These are phyloP conservation scores for Sclerotinia minor DNA, from an alignment of 2,329 filamentous ascomycete genomes.

Conservation along the genomic window DNA sequence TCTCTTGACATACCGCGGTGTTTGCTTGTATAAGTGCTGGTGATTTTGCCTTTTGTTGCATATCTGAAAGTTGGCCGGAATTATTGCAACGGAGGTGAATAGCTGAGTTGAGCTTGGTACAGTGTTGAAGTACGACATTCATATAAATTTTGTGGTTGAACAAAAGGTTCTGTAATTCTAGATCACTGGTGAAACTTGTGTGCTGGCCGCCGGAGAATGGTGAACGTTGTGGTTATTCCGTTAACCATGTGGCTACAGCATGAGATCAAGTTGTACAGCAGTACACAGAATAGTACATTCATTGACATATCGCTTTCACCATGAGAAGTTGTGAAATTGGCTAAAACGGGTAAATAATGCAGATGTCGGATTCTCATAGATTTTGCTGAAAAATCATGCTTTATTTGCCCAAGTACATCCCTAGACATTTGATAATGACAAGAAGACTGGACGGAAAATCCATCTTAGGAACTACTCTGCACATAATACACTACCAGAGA, in stretches of 20 bases:
- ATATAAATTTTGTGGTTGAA: neutral
- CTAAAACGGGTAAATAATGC: constrained; percentile 5
- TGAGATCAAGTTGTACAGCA: constrained; percentile 3
- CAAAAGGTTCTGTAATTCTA: constrained; percentile 2
- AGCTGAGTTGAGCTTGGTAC: constrained; percentile 10
- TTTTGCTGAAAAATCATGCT: neutral
- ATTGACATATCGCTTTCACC: constrained; percentile 4
- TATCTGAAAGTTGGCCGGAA: constrained; percentile 22
- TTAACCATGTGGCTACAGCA: constrained; percentile 10
- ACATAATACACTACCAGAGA: neutral
- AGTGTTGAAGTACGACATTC: constrained; percentile 6
- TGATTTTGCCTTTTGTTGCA: constrained; percentile 18
- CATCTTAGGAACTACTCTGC: neutral
- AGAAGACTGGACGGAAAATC: neutral
- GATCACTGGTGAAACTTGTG: constrained; percentile 16
- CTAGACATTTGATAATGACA: neutral
- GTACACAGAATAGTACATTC: neutral
- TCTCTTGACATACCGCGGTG: neutral
- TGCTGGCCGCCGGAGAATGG: constrained; percentile 14
- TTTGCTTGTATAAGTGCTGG: constrained; percentile 11
- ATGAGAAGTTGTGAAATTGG: neutral
- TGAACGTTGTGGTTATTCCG: constrained; percentile 12
- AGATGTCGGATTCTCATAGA: neutral
- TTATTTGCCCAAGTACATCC: neutral
- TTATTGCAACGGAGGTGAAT: constrained; percentile 1